phyloP scores from a whole-genome alignment of 2,329 filamentous ascomycete genomes.

The Ophiostoma novo-ulmi region DNA sequence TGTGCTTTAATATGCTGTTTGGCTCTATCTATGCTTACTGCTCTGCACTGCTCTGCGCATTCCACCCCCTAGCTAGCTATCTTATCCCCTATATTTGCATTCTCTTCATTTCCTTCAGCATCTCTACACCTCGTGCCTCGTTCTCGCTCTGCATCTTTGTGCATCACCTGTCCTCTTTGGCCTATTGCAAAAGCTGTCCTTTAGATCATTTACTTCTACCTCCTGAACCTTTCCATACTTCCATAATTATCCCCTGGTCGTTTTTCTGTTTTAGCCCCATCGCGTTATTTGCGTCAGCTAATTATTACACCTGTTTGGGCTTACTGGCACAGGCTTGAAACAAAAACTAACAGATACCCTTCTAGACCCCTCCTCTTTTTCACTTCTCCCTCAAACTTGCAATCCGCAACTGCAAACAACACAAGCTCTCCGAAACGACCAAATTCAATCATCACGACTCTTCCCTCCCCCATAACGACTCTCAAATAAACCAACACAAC shows the following conservation, averaged over 20 bases:
- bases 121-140: background rate
- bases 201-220: background rate
- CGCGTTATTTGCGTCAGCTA: conserved; percentile 16
- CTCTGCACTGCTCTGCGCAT: background rate
- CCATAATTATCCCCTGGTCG: background rate
- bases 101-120: background rate
- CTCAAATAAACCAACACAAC: conserved; percentile 16
- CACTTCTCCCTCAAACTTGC: background rate
- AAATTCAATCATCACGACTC: background rate
- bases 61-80: conserved; percentile 2
- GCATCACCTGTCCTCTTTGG: background rate
- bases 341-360: conserved; percentile 16
- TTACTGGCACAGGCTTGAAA: conserved; percentile 22
- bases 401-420: background rate
- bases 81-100: background rate
- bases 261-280: conserved; percentile 13
- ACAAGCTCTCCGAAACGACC: background rate
- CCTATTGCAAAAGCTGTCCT: background rate
- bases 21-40: background rate
- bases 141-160: background rate
- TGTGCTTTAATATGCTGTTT: background rate
- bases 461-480: background rate
- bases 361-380: conserved; percentile 17
- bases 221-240: background rate
- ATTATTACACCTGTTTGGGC: conserved; percentile 20